Base-by-base conservation (phyloP, 2,329 filamentous ascomycete genomes). In the Nothophaeocryptopus gaeumannii region DNA sequence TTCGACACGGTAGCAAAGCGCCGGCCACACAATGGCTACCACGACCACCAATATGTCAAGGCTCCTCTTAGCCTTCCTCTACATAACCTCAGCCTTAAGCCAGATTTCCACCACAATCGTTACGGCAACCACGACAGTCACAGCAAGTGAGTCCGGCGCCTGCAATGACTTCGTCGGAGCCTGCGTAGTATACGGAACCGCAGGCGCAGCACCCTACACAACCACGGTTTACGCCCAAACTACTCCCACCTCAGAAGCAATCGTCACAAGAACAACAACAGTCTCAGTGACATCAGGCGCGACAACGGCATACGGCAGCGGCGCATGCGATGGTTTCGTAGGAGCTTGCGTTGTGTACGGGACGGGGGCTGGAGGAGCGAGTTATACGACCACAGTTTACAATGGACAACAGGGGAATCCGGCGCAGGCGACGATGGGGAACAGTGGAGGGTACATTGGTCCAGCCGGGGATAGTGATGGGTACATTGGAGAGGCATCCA, bases 341-440 rank as follows among this genome's bases (percentile, higher is more conserved):
- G 54, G 56, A 39, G 56, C 56, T 12, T 59, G 56, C 40, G 52
- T 59, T 1, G 54, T 57, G 3, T 59, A 59, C 30, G 54, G 51
- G 26, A 39, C 39, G 26, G 40, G 33, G 26, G 42, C 40, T 9
- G 34, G 31, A 39, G 42, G 40, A 33, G 40, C 42, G 39, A 20
- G 31, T 16, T 35, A 45, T 35, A 46, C 44, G 8, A 53, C 51
- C 10, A 48, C 47, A 15, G 30, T 15, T 30, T 42, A 30, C 30
- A 37, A 49, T 16, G 52, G 43, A 34, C 20, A 39, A 39, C 29
- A 39, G 39, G 14, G 20, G 16, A 26, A 7, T 26, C 20, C 20
- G 20, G 20, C 20, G 31, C 13, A 44, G 39, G 29, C 20, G 26
- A 47, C 43, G 20, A 39, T 45, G 8, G 45, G 34, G 2, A 54